Conservation (phyloP, 164 flowering plant species). For the Echeveria elegans region DNA sequence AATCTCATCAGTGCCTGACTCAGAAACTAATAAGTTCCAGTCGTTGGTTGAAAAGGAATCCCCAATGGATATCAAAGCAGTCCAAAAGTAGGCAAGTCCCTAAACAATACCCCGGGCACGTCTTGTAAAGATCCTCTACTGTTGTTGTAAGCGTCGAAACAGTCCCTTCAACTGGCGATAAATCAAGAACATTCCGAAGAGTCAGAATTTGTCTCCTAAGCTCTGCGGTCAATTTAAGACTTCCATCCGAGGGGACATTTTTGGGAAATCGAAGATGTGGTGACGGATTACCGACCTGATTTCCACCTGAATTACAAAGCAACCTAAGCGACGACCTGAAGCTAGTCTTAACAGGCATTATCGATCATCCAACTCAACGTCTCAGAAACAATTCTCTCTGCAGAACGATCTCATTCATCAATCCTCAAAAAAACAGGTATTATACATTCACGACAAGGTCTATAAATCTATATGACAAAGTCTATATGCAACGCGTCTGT, state of each 20-base stretch:
- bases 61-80: slow-evolving; percentile 44
- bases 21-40: no score
- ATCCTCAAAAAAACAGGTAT: neutral
- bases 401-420: neutral
- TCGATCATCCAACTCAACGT: neutral
- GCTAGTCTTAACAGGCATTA: neutral
- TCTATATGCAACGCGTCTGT: neutral
- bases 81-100: slow-evolving; percentile 37
- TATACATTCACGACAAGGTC: neutral
- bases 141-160: slow-evolving; percentile 34
- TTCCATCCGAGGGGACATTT: slow-evolving; percentile 20
- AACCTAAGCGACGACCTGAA: neutral
- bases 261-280: no score
- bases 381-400: neutral
- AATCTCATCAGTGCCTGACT: slow-evolving; percentile 5
- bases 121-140: slow-evolving; percentile 43
- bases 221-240: slow-evolving; percentile 34
- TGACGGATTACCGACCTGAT: neutral
- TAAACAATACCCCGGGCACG: slow-evolving; percentile 40
- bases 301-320: neutral
- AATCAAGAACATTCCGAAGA: slow-evolving; percentile 60
- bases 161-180: slow-evolving; percentile 44
- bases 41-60: no score
- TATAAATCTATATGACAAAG: neutral
- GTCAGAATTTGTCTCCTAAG: slow-evolving; percentile 45